Evolutionary conservation across 805 yeast genomes (phyloP).

Genomic region (Metschnikowia anglica): DNA sequence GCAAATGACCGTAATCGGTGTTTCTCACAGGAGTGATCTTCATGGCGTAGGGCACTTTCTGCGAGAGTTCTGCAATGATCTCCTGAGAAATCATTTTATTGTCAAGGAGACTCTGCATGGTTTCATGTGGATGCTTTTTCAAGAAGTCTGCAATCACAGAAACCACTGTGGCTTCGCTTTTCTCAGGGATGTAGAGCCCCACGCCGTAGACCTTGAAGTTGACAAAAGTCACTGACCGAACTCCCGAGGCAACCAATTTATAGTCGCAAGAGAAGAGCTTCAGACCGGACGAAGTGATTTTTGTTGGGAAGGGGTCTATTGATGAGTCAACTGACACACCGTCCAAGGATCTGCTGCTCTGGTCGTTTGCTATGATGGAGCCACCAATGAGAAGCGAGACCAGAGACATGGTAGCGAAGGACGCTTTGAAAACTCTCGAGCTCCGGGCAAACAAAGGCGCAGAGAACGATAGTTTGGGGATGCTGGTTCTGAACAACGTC

Average conservation of each 20-base stretch:
- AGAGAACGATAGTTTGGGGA: conserved; percentile 1
- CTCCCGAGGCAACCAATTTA: conserved; percentile 74
- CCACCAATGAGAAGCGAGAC: conserved; percentile 21
- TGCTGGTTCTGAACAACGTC: conserved; percentile 1
- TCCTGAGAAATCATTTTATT: conserved; percentile 54
- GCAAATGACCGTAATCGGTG: conserved; percentile 85
- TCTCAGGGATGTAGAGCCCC: conserved; percentile 72
- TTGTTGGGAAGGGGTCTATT: conserved; percentile 49
- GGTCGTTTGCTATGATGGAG: conserved; percentile 22
- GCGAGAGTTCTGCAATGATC: conserved; percentile 54
- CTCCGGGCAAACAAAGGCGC: background rate
- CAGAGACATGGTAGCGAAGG: conserved; percentile 10
- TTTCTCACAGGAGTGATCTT: conserved; percentile 84
- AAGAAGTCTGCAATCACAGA: conserved; percentile 11
- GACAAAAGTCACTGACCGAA: conserved; percentile 78
- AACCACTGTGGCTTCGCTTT: conserved; percentile 42
- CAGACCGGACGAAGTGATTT: conserved; percentile 7
- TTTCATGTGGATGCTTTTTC: conserved; percentile 6
- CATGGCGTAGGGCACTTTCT: conserved; percentile 62
- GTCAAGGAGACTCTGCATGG: conserved; percentile 30
- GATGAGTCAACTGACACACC: conserved; percentile 48
- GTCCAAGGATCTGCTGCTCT: conserved; percentile 19
- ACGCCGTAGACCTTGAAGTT: conserved; percentile 82
- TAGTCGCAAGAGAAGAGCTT: conserved; percentile 36
- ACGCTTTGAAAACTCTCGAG: background rate